Base-by-base conservation (phyloP, 495 filamentous ascomycete genomes). In the Penicillium simplicissimum region DNA sequence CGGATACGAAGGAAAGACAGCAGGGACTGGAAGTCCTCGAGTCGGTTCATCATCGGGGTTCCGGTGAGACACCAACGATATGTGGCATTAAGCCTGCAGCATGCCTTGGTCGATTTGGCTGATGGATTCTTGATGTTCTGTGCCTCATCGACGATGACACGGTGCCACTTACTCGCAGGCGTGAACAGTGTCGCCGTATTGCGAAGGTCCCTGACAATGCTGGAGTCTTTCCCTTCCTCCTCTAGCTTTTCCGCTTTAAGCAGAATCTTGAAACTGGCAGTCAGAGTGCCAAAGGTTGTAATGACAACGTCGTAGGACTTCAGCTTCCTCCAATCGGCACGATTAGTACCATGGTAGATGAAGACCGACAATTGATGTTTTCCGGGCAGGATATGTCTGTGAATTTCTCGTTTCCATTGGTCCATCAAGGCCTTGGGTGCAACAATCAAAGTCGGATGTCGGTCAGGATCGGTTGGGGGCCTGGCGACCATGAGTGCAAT, bases 1-100 rank as follows among this genome's bases (percentile, higher is more conserved):
- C 79, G 84, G 65, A 96, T 95, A 4, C 84, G 79, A 48, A 97
- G 80, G 73, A 97, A 98, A 23, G 81, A 82, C 52, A 98, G 81
- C 35, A 97, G 77, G 3, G 92, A 88, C 67, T 86, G 93, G n/a
- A 96, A 75, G 68, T 97, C 95, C 34, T 83, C 81, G 3, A 94
- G 85, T 14, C 81, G 86, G 66, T 98, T 98, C 88, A 95, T 93
- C 87, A 97, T 96, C 0, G 95, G 95, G 0, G 92, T 97, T 8
- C 95, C 95, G 11, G 90, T 96, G 74, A 98, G 86, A 67, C 91
- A 96, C 75, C 92, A 89, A 17, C 95, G 79, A 65, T 90, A 86
- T 33, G 76, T 83, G 15, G 90, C 76, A 49, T 85, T 73, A 8
- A 97, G 79, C 8, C 75, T 66, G 66, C 75, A 84, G 28, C 84